Evolutionary conservation across 2,329 filamentous ascomycete species (phyloP).

Genomic region (Coniella vitis): DNA sequence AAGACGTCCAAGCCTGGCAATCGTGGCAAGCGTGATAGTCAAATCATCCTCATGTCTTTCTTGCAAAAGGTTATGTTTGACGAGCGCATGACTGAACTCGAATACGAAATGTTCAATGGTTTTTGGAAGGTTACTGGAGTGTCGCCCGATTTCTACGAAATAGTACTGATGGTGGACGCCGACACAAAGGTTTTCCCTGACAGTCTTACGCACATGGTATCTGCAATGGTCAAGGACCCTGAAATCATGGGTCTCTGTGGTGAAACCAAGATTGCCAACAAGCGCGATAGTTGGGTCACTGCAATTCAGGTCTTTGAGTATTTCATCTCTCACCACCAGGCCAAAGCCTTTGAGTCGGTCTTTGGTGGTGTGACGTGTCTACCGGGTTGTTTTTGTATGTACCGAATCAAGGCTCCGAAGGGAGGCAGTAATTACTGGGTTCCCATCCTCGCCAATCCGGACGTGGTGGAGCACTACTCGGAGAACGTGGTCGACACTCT

Average conservation of each 20-base stretch:
- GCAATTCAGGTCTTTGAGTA: constrained; percentile 99
- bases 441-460: constrained; percentile 93
- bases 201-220: constrained; percentile 96
- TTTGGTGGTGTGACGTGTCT: constrained; percentile 99
- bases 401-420: constrained; percentile 98
- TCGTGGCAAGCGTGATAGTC: constrained; percentile 95
- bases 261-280: constrained; percentile 99
- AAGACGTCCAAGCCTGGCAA: constrained; percentile 85
- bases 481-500: constrained; percentile 98
- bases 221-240: constrained; percentile 97
- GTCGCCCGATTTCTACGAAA: constrained; percentile 95
- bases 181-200: constrained; percentile 99
- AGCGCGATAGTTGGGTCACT: constrained; percentile 86
- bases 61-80: constrained; percentile 99
- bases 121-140: constrained; percentile 98
- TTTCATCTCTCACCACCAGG: constrained; percentile 95
- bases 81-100: constrained; percentile 97
- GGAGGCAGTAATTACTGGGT: constrained; percentile 99
- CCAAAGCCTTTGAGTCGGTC: constrained; percentile 96
- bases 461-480: constrained; percentile 98
- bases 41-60: constrained; percentile 99
- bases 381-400: constrained; percentile 99
- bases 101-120: constrained; percentile 99
- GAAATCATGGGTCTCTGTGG: constrained; percentile 99
- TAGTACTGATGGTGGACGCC: constrained; percentile 97